These are phyloP conservation scores for Blastobotrys aristatus DNA, from an alignment of 1,139 yeast genomes.

Conservation along the genomic window DNA sequence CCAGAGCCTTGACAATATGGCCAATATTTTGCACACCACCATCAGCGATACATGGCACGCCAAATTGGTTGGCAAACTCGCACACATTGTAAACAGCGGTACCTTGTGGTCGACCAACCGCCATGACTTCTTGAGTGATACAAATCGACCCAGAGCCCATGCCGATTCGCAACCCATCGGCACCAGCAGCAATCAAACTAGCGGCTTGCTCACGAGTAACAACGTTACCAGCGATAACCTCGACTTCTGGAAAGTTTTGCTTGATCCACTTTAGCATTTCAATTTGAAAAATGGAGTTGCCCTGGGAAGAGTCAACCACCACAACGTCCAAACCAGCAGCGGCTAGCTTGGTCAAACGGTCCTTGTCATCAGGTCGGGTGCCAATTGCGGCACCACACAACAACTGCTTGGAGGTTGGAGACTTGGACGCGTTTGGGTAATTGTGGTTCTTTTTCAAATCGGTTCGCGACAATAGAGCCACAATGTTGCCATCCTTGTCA, in stretches of 20 bases:
- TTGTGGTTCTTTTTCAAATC: conserved; percentile 94
- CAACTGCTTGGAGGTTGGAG: conserved; percentile 87
- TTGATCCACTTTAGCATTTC: conserved; percentile 93
- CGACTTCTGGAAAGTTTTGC: conserved; percentile 66
- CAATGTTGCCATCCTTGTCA: conserved; percentile 68
- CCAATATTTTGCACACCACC: conserved; percentile 99
- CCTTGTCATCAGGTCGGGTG: conserved; percentile 83
- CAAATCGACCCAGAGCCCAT: conserved; percentile 99
- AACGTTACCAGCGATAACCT: conserved; percentile 96
- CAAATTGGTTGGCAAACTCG: conserved; percentile 82
- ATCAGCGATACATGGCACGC: conserved; percentile 97
- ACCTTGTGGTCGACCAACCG: conserved; percentile 99
- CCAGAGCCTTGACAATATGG: conserved; percentile 93
- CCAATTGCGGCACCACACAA: conserved; percentile 99
- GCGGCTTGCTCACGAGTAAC: conserved; percentile 99
- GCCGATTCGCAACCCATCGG: conserved; percentile 97
- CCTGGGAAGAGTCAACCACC: conserved; percentile 93
- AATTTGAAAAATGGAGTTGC: conserved; percentile 91
- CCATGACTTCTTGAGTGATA: conserved; percentile 99
- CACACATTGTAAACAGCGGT: conserved; percentile 87
- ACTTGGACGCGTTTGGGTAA: conserved; percentile 93
- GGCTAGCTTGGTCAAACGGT: conserved; percentile 76
- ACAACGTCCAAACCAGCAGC: conserved; percentile 98
- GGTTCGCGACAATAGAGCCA: conserved; percentile 87
- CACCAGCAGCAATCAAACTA: conserved; percentile 88